phyloP scores from a whole-genome alignment of 106 monocot genomes.

The Dioscorea dumetorum region DNA sequence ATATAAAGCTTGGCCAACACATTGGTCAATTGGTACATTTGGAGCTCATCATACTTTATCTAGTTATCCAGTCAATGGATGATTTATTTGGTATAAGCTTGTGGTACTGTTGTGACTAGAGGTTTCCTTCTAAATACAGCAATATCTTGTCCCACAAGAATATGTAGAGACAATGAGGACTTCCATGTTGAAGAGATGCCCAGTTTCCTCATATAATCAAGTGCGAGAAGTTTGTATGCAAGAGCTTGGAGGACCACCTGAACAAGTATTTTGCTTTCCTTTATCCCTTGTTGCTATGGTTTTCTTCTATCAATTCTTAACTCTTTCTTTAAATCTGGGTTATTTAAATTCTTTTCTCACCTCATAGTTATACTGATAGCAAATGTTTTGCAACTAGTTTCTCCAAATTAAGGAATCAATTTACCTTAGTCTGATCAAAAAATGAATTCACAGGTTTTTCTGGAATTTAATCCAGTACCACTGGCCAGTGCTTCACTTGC shows the following conservation, averaged over 20 bases:
- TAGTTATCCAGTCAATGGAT: too few species aligned
- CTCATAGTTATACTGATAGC: too few species aligned
- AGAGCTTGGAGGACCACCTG: conserved; percentile 80
- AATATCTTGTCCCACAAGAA: conserved; percentile 86
- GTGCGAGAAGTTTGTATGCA: conserved; percentile 55
- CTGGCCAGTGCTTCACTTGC: conserved; percentile 97
- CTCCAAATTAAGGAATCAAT: neutral
- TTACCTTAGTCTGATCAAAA: conserved; percentile 2
- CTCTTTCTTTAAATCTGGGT: neutral
- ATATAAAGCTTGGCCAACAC: conserved; percentile 97
- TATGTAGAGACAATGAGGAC: conserved; percentile 84
- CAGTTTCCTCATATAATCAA: conserved; percentile 88
- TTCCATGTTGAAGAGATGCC: conserved; percentile 86
- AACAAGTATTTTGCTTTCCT: conserved; percentile 42
- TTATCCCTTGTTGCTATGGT: neutral
- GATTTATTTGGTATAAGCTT: too few species aligned
- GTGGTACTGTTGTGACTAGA: too few species aligned
- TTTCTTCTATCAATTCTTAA: neutral
- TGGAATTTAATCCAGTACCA: conserved; percentile 72
- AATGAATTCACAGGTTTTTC: conserved; percentile 46
- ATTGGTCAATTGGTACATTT: conserved; percentile 66
- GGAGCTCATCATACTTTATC: neutral
- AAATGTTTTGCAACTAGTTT: too few species aligned
- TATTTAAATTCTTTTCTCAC: neutral
- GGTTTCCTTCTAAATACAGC: conserved; percentile 31